Percentiles rank a stretch among this genome's conserved stretches.
These are phyloP conservation scores for Ehretia macrophylla DNA, from an alignment of 257 asterid genomes.

Conservation along the genomic window DNA sequence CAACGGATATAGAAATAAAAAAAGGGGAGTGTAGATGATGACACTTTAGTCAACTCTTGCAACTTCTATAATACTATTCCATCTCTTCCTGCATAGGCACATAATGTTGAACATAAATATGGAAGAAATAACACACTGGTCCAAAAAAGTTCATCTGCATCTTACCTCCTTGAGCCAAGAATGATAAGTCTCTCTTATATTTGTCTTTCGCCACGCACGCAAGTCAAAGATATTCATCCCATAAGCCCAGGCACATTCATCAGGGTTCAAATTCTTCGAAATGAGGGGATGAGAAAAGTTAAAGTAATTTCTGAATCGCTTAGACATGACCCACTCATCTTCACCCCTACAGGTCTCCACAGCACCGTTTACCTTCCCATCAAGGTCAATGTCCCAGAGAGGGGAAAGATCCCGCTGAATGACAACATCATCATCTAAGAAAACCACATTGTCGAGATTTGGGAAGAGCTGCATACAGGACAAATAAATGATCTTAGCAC, in stretches of 20 bases:
- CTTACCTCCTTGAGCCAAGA: slow-evolving; percentile 91
- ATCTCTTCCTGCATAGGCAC: too few species aligned
- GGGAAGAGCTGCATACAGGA: slow-evolving; percentile 82
- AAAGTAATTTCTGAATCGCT: slow-evolving; percentile 85
- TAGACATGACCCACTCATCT: slow-evolving; percentile 97
- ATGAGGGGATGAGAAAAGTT: slow-evolving; percentile 91
- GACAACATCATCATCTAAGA: slow-evolving; percentile 95
- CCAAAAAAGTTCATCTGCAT: neutral
- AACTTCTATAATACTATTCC: too few species aligned
- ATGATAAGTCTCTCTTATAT: slow-evolving; percentile 81
- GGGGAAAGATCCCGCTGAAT: slow-evolving; percentile 89
- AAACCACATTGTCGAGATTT: slow-evolving; percentile 91
- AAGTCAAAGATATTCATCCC: slow-evolving; percentile 96
- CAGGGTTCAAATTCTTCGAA: slow-evolving; percentile 76
- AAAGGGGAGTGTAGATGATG: too few species aligned
- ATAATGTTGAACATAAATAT: too few species aligned
- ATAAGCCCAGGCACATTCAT: slow-evolving; percentile 98
- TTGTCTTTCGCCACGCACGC: slow-evolving; percentile 74
- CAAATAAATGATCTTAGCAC: slow-evolving; percentile 1
- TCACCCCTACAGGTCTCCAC: slow-evolving; percentile 99
- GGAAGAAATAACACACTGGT: neutral
- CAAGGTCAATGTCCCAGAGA: slow-evolving; percentile 82
- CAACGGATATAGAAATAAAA: too few species aligned
- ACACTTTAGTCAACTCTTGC: too few species aligned
- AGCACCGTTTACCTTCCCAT: slow-evolving; percentile 96